Base-by-base conservation (phyloP, 805 yeast species). In the Citeromyces matritensis region DNA sequence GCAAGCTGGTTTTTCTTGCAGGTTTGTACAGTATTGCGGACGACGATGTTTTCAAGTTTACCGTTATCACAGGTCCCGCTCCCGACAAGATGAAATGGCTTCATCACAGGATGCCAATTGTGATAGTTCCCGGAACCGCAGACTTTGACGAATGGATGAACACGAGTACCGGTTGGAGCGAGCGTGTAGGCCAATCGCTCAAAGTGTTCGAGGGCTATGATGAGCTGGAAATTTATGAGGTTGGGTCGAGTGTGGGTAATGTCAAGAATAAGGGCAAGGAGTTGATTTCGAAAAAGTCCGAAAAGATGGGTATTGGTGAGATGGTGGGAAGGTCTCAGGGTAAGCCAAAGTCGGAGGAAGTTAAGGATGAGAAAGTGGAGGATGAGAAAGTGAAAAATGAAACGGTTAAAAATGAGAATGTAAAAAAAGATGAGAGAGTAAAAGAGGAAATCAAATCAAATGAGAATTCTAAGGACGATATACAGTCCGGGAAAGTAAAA, bases 61-160 rank as follows among this genome's bases (percentile, higher is more conserved):
- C 93, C 0, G 70, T 86, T 1, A 60, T 83, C 1, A 86, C 96
- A 0, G 78, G 80, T 0, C 67, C 69, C 1, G 88, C 94, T 0
- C 66, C 75, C 0, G 50, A 61, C 25, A 66, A 66, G 29, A 39
- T 85, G 38, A 50, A 57, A 27, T 76, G 84, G 80, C 49, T 86
- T 3, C 95, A 86, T 47, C 51, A 56, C 1, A 58, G 96, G 15
- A 82, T 83, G 72, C 96, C 96, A 0, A 58, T 79, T 2, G 63
- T 83, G 9, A 34, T 84, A 5, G 62, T 57, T 19, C 81, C 83
- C 0, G 73, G 68, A 1, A 51, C 73, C 0, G 40, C 55, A n/a
- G 67, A 63, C 26, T 73, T 86, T 68, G 47, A 62, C 4, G 42
- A 46, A 3, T 86, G 95, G 95, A 49, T 84, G 24, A 57, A 67